Conservation (phyloP, 1,284 basidiomycete genomes). For the Malassezia yamatoensis region DNA sequence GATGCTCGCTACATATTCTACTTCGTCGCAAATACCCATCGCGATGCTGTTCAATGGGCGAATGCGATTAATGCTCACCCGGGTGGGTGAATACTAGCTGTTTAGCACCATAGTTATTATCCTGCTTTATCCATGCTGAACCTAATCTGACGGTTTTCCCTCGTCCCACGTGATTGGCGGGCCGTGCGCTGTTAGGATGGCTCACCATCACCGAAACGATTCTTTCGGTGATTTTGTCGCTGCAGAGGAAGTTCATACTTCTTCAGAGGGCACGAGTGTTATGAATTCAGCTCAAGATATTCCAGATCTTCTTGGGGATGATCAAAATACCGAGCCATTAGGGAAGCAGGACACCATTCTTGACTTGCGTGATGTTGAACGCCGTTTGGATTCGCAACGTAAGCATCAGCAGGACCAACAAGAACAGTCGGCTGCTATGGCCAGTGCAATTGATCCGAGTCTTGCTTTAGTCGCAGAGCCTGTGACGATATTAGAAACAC, state of each 20-base stretch:
- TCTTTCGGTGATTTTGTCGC: constrained; percentile 16
- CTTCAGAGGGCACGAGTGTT: not conserved
- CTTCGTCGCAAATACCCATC: constrained; percentile 20
- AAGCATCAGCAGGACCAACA: not conserved
- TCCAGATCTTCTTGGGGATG: too few species aligned
- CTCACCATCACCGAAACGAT: not conserved
- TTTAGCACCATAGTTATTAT: too few species aligned
- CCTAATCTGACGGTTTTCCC: not conserved
- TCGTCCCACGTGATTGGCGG: not conserved
- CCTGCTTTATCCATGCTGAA: not conserved
- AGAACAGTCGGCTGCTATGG: constrained; percentile 1
- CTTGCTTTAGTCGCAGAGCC: constrained; percentile 11
- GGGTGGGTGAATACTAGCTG: not conserved
- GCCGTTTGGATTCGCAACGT: constrained; percentile 25
- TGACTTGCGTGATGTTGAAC: constrained; percentile 39
- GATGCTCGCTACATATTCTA: constrained; percentile 29
- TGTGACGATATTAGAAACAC: not conserved
- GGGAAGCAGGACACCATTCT: constrained; percentile 23
- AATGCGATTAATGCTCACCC: constrained; percentile 28
- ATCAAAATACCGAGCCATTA: too few species aligned
- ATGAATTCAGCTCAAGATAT: too few species aligned
- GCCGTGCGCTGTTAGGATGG: not conserved
- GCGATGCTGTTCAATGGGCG: constrained; percentile 28
- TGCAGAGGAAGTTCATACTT: too few species aligned
- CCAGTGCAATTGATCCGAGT: constrained; percentile 2